Conservation (phyloP, 441 rosid species). For the Omphalea diandra region DNA sequence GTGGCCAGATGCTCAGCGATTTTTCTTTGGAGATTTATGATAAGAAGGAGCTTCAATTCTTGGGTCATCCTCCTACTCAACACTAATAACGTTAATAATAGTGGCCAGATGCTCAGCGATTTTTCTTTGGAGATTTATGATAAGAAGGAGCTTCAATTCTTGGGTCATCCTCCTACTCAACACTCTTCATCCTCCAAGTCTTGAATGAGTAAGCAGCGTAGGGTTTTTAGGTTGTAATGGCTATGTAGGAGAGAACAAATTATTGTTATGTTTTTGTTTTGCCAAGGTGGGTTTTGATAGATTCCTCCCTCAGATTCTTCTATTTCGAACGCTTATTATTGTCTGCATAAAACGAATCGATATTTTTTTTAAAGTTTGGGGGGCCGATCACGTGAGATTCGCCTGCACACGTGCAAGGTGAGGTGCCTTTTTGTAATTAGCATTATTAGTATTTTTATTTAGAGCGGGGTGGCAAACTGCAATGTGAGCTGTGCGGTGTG, state of each 20-base stretch:
- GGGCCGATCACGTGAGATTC: slow-evolving; percentile 16
- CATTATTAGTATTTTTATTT: too few relatives aligned
- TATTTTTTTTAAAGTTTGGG: too few relatives aligned
- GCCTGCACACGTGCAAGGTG: slow-evolving; percentile 1
- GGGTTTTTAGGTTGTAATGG: background rate
- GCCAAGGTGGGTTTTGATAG: background rate
- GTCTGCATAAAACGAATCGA: too few relatives aligned
- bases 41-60: slow-evolving; percentile 61
- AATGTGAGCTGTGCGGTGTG: background rate
- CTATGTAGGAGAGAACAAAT: too few relatives aligned
- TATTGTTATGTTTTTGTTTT: too few relatives aligned
- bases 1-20: slow-evolving; percentile 43
- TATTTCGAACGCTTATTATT: too few relatives aligned
- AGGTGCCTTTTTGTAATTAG: background rate
- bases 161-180: slow-evolving; percentile 35
- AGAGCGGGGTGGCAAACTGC: too few relatives aligned
- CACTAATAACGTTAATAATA: background rate
- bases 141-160: slow-evolving; percentile 61
- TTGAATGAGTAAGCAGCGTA: background rate
- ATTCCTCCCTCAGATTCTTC: too few relatives aligned
- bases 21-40: slow-evolving; percentile 64
- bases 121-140: slow-evolving; percentile 64
- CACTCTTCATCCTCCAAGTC: slow-evolving; percentile 33
- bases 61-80: slow-evolving; percentile 42
- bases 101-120: slow-evolving; percentile 42